Evolutionary conservation across 306 rosid genomes (phyloP), one percentile per base, ranked within the genome.

Genomic region (Malus asiatica): DNA sequence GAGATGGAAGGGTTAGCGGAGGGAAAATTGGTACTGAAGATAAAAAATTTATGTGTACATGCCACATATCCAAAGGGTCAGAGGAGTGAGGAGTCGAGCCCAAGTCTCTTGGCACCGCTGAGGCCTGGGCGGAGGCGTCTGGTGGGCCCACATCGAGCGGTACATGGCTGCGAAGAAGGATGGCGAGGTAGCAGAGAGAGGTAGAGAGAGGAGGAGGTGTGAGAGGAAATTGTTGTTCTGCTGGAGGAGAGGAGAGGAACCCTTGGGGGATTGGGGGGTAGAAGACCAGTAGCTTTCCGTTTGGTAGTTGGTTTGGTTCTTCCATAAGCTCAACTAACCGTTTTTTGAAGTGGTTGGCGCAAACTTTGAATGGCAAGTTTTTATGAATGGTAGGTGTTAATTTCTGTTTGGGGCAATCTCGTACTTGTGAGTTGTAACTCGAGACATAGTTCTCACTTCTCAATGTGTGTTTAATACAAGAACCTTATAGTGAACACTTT

Each of bases 41-140:
- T 78, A 85, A 76, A 83, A 88, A 82, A 83, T 78, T 81, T 6
- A 18, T 20, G 19, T 73, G 27, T 74, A 87, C 97, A 87, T 90
- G 96, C 97, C 97, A 83, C 88, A 89, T 51, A 89, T 79, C 90
- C 93, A 93, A 82, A 90, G 71, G 42, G 92, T 74, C 12, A 89
- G 66, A 25, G 87, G 82, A 76, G 82, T 68, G 12, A 87, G 66
- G 19, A 90, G 67, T 51, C 80, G 84, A 6, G 86, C 57, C 81
- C 80, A 76, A 15, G 78, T 38, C 13, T 84, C 83, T 32, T 77
- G 90, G 76, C 87, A 82, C 70, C 57, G 76, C 51, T 52, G 84
- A 73, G 80, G 45, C 55, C 12, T 16, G 57, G 60, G 61, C 42
- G n/a, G 74, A 61, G n/a, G 72, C 29, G 70, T 29, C 11, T 33